Conservation (phyloP, 495 filamentous ascomycete species). For the Pseudomonodictys pantanalensis region DNA sequence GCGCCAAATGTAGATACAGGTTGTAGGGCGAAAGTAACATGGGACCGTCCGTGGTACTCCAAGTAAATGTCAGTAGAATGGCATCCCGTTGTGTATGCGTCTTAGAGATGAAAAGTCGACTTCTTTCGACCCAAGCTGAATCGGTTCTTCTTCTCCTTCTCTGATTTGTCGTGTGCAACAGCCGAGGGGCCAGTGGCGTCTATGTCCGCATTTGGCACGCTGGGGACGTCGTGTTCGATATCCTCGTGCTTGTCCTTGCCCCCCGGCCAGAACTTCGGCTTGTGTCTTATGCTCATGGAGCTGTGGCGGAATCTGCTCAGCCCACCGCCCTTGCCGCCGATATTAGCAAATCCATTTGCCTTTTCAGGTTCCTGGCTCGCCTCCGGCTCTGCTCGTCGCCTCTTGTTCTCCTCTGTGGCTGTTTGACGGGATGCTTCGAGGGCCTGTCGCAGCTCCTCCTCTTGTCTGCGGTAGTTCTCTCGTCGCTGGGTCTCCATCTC, state of each 20-base stretch:
- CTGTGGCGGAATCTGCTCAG: conserved; percentile 54
- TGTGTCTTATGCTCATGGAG: conserved; percentile 58
- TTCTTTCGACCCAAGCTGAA: conserved; percentile 63
- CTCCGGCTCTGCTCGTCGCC: conserved; percentile 11
- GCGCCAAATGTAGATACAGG: background rate
- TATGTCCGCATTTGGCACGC: conserved; percentile 9
- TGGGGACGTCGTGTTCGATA: background rate
- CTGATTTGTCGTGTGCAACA: conserved; percentile 11
- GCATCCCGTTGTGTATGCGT: too few relatives aligned
- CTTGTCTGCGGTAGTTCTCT: conserved; percentile 54
- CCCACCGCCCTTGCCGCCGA: conserved; percentile 42
- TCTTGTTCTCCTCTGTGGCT: conserved; percentile 51
- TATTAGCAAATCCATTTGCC: conserved; percentile 31
- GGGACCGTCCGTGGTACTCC: background rate
- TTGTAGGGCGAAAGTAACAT: too few relatives aligned
- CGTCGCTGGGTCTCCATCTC: conserved; percentile 54
- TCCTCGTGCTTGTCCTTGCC: conserved; percentile 17
- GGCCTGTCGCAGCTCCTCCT: conserved; percentile 57
- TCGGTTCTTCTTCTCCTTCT: conserved; percentile 42
- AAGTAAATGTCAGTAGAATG: background rate
- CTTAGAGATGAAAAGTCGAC: conserved; percentile 29
- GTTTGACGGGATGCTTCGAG: conserved; percentile 55
- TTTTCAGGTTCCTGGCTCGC: conserved; percentile 16
- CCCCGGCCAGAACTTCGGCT: conserved; percentile 45
- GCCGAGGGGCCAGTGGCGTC: background rate